Evolutionary conservation across 768 basidiomycete species (phyloP), one percentile per base, ranked within the genome.

Genomic region (Naematelia encephala): DNA sequence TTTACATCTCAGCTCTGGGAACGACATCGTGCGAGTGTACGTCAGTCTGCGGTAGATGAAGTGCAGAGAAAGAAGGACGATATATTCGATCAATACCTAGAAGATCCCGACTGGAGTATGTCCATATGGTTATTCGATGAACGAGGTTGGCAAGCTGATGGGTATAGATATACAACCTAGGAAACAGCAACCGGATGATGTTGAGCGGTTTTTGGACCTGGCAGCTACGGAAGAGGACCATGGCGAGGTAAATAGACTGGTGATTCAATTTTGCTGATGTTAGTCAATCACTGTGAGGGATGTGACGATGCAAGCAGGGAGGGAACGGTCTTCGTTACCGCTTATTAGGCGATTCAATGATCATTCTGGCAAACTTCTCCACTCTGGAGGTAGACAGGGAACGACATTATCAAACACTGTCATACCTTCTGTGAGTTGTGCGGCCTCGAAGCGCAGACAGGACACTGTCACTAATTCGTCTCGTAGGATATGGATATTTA

Each of bases 341-440:
- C 82, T 98, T 48, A 98, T 99, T 64, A 83, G 94, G 50, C 89
- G 93, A 73, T 98, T 99, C 79, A 99, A 98, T 69, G 91, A 97
- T 70, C 96, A 99, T 76, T 96, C 91, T 0, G 91, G 94, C 66
- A 80, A 91, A 64, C 80, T 97, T 10, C 79, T 98, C 13, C 87
- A 60, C 53, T 11, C 14, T 19, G 25, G 27, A 12, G 43, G 1
- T 4, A 23, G 43, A 34, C 21, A 49, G 55, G 21, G 28, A 26
- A 16, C 28, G 26, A 21, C 22, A 11, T 34, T 43, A 29, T 30
- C 57, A 4, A 49, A 48, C 29, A 52, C 26, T 26, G 51, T 54
- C 19, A 30, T 56, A 3, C 81, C 81, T 42, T 79, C 85, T 10
- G 74, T 81, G 19, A 90, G 61, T 28, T 2, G 16, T 43, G 19